phyloP scores from a whole-genome alignment of 169 alveolate genomes.

The Perkinsus marinus region DNA sequence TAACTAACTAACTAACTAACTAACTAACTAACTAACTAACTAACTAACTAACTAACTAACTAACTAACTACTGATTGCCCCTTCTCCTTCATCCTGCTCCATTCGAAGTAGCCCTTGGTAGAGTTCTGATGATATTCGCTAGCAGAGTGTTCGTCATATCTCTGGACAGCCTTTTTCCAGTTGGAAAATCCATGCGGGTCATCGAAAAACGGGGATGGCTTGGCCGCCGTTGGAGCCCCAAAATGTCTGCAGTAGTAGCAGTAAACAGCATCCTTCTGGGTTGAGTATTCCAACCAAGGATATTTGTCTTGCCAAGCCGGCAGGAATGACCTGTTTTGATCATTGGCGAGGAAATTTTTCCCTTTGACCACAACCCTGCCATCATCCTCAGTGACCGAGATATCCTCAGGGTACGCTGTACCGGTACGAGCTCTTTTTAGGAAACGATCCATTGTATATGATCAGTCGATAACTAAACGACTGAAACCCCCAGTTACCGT shows the following conservation, averaged over 20 bases:
- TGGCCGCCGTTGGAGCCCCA: not conserved
- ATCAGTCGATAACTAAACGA: not conserved
- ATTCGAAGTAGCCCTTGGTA: no score
- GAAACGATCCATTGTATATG: not conserved
- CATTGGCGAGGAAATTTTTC: not conserved
- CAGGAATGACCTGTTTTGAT: not conserved
- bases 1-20: no score
- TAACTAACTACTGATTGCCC: no score
- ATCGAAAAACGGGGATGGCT: not conserved
- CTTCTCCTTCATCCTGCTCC: no score
- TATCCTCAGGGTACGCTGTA: not conserved
- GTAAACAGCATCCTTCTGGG: not conserved
- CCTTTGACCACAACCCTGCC: not conserved
- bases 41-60: no score
- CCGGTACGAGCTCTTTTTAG: not conserved
- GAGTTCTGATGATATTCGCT: not conserved
- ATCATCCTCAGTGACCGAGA: not conserved
- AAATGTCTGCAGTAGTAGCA: not conserved
- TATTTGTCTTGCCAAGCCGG: not conserved
- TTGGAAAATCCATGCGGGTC: not conserved
- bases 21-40: no score
- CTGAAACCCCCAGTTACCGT: not conserved
- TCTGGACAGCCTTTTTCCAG: not conserved
- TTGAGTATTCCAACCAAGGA: not conserved
- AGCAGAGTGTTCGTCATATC: not conserved